Base-by-base conservation (phyloP, 768 basidiomycete genomes). In the Heimioporus sp. region DNA sequence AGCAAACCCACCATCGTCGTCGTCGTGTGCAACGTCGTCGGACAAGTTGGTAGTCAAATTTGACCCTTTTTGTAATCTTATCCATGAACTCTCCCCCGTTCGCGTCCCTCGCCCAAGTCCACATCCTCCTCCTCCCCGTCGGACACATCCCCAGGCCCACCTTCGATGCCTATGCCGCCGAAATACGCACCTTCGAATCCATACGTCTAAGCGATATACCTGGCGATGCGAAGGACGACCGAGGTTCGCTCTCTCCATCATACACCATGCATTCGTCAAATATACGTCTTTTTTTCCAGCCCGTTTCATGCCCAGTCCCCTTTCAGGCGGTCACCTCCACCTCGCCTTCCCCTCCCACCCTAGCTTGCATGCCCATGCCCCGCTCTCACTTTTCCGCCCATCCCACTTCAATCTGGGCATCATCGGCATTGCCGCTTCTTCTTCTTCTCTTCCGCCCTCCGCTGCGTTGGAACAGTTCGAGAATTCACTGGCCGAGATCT, bases 381-480 rank as follows among this genome's bases (percentile, higher is more conserved):
- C 86, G 8, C 71, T 97, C 41, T 79, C 86, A 39, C 77, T 95
- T 41, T 75, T 98, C 57, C 82, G 84, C 38, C 82, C 82, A 44
- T 94, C 88, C 2, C 83, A 87, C 55, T 92, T 93, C 54, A 86
- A 93, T 3, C 73, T 98, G 16, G 92, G 88, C 19, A 85, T 96
- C 48, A 85, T 99, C 61, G 97, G 95, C 10, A 78, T 99, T 31
- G 84, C 92, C 21, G 80, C 85, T 30, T 87, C 81, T 60, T 79
- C 82, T 11, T 76, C 79, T 54, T 72, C 74, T 28, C 78, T 83
- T 50, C 70, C 82, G 5, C 64, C 83, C 21, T 66, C 78, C 5
- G 71, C 80, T 15, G 76, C 84, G 59, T 75, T 80, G 54, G 72
- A 79, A 28, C 81, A 91, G 56, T 92, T 93, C 63, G 80, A 86